Evolutionary conservation across 331 rosid species (phyloP).

Genomic region (Cydonia oblonga): DNA sequence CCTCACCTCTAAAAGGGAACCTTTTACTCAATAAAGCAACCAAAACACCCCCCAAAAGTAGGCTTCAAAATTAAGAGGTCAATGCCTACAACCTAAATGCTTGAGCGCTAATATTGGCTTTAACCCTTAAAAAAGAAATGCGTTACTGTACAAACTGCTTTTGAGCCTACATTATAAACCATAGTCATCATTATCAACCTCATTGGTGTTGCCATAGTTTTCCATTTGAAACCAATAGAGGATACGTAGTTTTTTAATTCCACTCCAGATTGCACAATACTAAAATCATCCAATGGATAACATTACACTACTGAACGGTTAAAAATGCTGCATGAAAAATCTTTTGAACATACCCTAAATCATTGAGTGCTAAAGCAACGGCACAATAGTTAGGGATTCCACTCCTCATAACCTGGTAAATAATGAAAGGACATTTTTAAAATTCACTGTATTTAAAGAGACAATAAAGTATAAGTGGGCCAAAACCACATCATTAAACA

Average conservation of each 20-base stretch:
- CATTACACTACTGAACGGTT: too few relatives aligned
- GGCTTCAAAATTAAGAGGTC: not conserved
- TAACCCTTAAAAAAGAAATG: not conserved
- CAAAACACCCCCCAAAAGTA: not conserved
- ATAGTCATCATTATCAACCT: not conserved
- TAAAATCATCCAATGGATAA: not conserved
- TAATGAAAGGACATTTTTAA: conserved; percentile 1
- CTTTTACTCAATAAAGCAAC: not conserved
- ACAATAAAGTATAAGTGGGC: not conserved
- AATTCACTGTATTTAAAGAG: not conserved
- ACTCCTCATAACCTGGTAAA: conserved; percentile 80
- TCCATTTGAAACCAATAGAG: not conserved
- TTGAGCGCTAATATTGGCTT: not conserved
- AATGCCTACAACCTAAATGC: not conserved
- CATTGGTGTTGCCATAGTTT: not conserved
- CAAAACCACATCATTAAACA: conserved; percentile 5
- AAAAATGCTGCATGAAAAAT: not conserved
- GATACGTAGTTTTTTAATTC: not conserved
- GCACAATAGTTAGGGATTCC: conserved; percentile 96
- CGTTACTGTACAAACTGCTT: not conserved
- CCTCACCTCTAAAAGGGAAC: not conserved
- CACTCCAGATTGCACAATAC: not conserved
- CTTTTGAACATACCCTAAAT: conserved; percentile 55
- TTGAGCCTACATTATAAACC: not conserved
- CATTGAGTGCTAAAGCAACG: conserved; percentile 82